Conservation (phyloP, 306 rosid species). For the Vigna hirtella region DNA sequence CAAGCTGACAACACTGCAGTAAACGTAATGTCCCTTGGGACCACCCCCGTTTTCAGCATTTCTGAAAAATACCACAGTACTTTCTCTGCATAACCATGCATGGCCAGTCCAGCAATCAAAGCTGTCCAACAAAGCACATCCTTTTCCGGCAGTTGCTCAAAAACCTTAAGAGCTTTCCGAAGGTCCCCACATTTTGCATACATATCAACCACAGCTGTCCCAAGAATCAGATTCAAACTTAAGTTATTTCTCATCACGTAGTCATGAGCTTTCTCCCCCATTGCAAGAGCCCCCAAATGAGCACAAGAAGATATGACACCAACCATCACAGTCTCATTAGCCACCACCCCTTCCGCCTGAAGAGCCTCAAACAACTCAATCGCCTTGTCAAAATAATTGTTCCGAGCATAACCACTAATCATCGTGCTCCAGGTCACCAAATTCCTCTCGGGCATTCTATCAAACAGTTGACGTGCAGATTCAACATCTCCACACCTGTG, state of each 20-base stretch:
- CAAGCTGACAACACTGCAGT: constrained; percentile 58
- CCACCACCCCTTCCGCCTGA: constrained; percentile 50
- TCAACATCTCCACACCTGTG: constrained; percentile 48
- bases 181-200: constrained; percentile 58
- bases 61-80: constrained; percentile 46
- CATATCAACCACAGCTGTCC: constrained; percentile 58
- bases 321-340: constrained; percentile 58
- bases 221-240: constrained; percentile 52
- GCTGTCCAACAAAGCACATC: constrained; percentile 52
- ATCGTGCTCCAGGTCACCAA: constrained; percentile 60
- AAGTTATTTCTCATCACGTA: constrained; percentile 47
- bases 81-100: constrained; percentile 52
- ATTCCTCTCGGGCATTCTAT: constrained; percentile 50
- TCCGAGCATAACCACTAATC: constrained; percentile 52
- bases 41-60: constrained; percentile 44
- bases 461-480: constrained; percentile 52
- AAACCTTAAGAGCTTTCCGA: constrained; percentile 50
- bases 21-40: constrained; percentile 53
- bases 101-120: constrained; percentile 57
- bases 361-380: constrained; percentile 45
- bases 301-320: constrained; percentile 59
- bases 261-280: constrained; percentile 49
- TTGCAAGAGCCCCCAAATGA: constrained; percentile 57
- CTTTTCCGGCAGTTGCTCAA: constrained; percentile 47
- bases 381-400: constrained; percentile 45